Base-by-base conservation (phyloP, 345 rosid genomes). In the Sapria himalayana region DNA sequence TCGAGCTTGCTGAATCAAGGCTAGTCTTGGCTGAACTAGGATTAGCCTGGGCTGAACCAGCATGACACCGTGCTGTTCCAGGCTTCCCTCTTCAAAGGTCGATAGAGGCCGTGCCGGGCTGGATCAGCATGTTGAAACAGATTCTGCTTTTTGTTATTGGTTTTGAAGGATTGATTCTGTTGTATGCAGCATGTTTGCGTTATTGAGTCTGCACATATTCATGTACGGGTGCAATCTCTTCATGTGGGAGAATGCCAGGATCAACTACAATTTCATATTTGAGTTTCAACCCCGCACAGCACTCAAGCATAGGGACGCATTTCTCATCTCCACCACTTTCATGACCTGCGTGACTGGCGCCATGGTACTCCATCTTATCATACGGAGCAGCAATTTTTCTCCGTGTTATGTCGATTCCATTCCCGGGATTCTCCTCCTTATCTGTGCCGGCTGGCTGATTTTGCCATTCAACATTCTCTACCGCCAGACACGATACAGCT, bases 181-280 rank as follows among this genome's bases (percentile, higher is more conserved):
- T n/a, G 14, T 19, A 15, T 59, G 78, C 82, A 89, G 98, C 45
- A 72, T 69, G 46, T 74, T 89, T 45, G 77, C 95, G 2, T 56
- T 89, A 67, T 49, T 82, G 59, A 74, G 95, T 69, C 54, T 89
- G 58, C 98, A 89, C 65, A 60, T 89, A 77, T 89, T 89, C 43
- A 62, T 69, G 81, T 79, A 89, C 25, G 98, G 98, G 3, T 89
- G 98, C 69, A 79, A 89, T 53, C 46, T 89, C 11, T 69, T 74
- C 63, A 50, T 65, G 86, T 89, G 98, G 98, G 76, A 64, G 67
- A 62, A 29, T 4, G 71, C 75, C 8, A 66, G 98, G 52, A 73
- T 89, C 60, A 89, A 89, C 71, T 67, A 61, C 69, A 69, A 57
- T 43, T 89, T 89, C 62, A 89, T 89, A 8, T 89, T 79, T 38